phyloP scores from a whole-genome alignment of 1,284 basidiomycete genomes.

The Malassezia furfur region DNA sequence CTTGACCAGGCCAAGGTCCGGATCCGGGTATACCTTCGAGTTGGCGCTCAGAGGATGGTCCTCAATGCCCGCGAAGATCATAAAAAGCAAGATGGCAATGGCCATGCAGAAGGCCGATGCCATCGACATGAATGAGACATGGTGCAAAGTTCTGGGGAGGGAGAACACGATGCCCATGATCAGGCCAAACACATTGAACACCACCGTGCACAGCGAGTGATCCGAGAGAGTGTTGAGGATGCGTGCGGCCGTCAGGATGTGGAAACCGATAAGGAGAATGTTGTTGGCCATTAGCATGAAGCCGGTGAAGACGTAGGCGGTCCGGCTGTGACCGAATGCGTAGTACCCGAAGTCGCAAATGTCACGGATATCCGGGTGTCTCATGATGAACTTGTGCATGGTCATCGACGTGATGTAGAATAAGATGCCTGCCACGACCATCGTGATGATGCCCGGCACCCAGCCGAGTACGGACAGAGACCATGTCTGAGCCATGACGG shows the following conservation, averaged over 20 bases:
- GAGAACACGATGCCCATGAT: conserved; percentile 31
- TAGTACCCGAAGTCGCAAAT: conserved; percentile 59
- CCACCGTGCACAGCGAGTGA: conserved; percentile 56
- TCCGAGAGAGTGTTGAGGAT: conserved; percentile 57
- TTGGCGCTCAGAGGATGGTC: background rate
- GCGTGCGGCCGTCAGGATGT: conserved; percentile 47
- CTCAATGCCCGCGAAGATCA: conserved; percentile 18
- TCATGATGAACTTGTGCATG: conserved; percentile 57
- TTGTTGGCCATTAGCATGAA: conserved; percentile 38
- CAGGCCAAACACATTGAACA: conserved; percentile 52
- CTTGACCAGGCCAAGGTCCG: conserved; percentile 18
- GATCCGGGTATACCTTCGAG: background rate
- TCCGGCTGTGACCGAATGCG: conserved; percentile 53
- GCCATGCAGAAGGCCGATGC: conserved; percentile 36
- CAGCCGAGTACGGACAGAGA: conserved; percentile 35
- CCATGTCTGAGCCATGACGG: conserved; percentile 36
- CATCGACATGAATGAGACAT: conserved; percentile 34
- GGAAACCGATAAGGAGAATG: conserved; percentile 29
- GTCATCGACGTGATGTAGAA: conserved; percentile 37
- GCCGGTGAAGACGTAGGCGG: conserved; percentile 52
- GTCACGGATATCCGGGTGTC: conserved; percentile 55
- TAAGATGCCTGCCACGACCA: conserved; percentile 30
- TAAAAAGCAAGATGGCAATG: conserved; percentile 31
- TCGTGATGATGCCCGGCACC: conserved; percentile 36
- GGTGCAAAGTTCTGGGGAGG: conserved; percentile 35